Evolutionary conservation across 2,329 filamentous ascomycete species (phyloP), one percentile per base, ranked within the genome.

Genomic region (Fusarium multiceps): DNA sequence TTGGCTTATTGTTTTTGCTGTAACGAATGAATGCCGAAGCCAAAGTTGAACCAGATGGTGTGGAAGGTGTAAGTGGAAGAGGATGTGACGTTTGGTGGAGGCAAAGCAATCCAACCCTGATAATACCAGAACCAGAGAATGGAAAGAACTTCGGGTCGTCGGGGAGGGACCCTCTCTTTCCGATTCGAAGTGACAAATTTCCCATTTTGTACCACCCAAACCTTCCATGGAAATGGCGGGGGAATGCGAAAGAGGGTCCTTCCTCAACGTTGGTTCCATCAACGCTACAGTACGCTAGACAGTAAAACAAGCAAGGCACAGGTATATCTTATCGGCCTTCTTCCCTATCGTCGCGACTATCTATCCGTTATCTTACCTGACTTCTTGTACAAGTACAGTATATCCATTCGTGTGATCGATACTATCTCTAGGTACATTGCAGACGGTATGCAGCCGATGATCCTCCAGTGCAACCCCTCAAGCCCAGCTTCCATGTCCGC

Each of bases 131-230:
- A 69, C 50, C 50, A 54, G 59, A 51, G 50, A 55, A 18, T 30
- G 28, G 20, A 57, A 51, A 48, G 59, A 41, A 48, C 10, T 73
- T 70, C 72, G 72, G 72, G 72, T 74, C 72, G 72, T 74, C 72
- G 72, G 72, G 66, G 61, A 67, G 48, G 67, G 55, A 32, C 68
- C 68, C 49, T 54, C 61, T 59, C 41, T 57, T 63, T 61, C 58
- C 55, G 37, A 27, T 42, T 65, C 18, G 18, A 60, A 32, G 55
- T 69, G 57, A 56, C 54, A 32, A 65, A 63, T 43, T 62, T 68
- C 41, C 60, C 43, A 7, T 60, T 45, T 18, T 43, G 45, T 46
- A 55, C 41, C 20, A 40, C 37, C 25, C 18, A 27, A 18, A 23
- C 23, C 53, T 25, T 25, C 13, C 7, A 27, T 51, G 49, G 34